Evolutionary conservation across 208 protist species (phyloP).

Genomic region (Leishmania mexicana): DNA sequence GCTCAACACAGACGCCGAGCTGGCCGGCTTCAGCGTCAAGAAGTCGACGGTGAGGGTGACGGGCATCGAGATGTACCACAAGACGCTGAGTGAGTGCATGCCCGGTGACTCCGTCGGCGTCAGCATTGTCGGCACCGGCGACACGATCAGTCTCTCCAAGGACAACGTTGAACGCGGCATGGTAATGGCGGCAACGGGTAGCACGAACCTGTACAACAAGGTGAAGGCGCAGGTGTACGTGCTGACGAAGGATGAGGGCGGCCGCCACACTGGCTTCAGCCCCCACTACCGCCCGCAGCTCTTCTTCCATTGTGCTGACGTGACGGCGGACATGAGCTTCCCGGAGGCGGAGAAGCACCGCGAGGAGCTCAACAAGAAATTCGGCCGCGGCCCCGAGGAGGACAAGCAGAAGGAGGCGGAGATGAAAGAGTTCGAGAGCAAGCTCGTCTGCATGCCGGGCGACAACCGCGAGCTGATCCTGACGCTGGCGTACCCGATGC

Average conservation of each 20-base stretch:
- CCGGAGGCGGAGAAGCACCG: constrained; percentile 81
- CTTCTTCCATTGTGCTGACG: constrained; percentile 98
- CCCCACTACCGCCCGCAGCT: constrained; percentile 98
- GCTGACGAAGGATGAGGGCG: constrained; percentile 98
- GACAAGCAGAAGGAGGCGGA: constrained; percentile 85
- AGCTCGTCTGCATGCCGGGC: constrained; percentile 98
- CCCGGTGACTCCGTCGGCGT: constrained; percentile 98
- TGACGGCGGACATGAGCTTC: constrained; percentile 96
- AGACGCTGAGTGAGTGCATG: constrained; percentile 94
- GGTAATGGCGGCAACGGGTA: constrained; percentile 94
- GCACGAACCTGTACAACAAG: constrained; percentile 93
- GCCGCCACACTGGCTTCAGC: constrained; percentile 98
- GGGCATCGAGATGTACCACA: constrained; percentile 98
- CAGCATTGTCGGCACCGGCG: constrained; percentile 90
- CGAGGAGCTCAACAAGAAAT: constrained; percentile 81
- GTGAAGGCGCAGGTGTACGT: constrained; percentile 98
- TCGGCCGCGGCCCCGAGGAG: constrained; percentile 76
- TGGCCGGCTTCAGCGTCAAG: constrained; percentile 94
- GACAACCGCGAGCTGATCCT: constrained; percentile 96
- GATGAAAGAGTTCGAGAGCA: constrained; percentile 84
- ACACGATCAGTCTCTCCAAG: constrained; percentile 93
- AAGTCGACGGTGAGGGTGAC: constrained; percentile 90
- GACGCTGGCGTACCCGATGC: constrained; percentile 94
- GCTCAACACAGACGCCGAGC: constrained; percentile 95
- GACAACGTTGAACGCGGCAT: constrained; percentile 96